A percentile compares a stretch with the other conserved stretches of the same genome.
Conservation (phyloP, 2,329 filamentous ascomycete species). For the Trichoderma oligosporum region DNA sequence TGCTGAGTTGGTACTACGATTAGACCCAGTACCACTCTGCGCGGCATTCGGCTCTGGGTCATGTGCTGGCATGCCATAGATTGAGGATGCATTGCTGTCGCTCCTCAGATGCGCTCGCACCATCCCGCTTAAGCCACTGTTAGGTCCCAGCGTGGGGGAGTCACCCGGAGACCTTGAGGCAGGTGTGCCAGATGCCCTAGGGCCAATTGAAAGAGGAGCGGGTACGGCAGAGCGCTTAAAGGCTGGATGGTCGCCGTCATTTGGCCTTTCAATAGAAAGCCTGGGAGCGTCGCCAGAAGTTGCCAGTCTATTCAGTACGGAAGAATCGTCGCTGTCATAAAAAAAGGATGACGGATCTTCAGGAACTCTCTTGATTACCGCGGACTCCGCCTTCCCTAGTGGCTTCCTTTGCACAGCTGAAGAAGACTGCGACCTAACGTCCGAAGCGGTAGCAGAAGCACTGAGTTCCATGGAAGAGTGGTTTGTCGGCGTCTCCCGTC, state of each 20-base stretch:
- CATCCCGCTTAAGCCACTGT: conserved; percentile 69
- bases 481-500: conserved; percentile 58
- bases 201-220: conserved; percentile 39
- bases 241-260: conserved; percentile 53
- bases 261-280: conserved; percentile 44
- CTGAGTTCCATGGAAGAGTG: conserved; percentile 46
- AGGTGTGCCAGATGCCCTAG: conserved; percentile 23
- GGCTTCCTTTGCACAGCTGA: conserved; percentile 41
- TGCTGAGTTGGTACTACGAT: background rate
- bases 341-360: conserved; percentile 43
- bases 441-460: conserved; percentile 35
- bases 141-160: conserved; percentile 75
- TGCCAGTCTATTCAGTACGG: conserved; percentile 18
- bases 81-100: conserved; percentile 76
- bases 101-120: conserved; percentile 80
- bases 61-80: conserved; percentile 51
- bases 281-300: conserved; percentile 30
- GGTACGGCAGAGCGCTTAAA: conserved; percentile 46
- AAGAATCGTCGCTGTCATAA: conserved; percentile 42
- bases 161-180: conserved; percentile 45
- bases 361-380: conserved; percentile 30
- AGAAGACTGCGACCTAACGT: conserved; percentile 45
- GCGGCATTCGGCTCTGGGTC: background rate
- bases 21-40: background rate
- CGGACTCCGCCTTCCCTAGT: conserved; percentile 33